Conservation (phyloP, 116 monocot species). For the Posidonia oceanica region DNA sequence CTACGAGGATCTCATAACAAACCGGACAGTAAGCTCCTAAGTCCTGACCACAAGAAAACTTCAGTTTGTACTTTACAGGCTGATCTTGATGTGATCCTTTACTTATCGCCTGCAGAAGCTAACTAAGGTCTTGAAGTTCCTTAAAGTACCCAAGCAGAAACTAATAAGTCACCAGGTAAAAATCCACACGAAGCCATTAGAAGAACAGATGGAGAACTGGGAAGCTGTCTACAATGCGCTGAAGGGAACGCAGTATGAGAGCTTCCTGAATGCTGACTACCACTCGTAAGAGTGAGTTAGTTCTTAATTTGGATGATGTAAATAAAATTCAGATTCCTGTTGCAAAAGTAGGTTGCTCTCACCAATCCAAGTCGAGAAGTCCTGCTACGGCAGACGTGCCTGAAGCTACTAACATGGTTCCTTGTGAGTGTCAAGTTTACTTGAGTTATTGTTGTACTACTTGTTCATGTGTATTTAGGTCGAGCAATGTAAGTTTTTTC, state of each 20-base stretch:
- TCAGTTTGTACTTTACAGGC: not conserved
- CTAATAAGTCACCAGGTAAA: slow-evolving; percentile 42
- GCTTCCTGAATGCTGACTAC: slow-evolving; percentile 19
- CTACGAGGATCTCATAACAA: slow-evolving; percentile 66
- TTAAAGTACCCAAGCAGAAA: slow-evolving; percentile 24
- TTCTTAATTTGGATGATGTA: slow-evolving; percentile 4
- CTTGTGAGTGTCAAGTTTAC: not conserved
- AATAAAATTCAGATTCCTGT: not conserved
- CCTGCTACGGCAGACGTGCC: too few species aligned
- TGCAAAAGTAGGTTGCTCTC: not conserved
- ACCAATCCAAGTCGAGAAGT: not conserved
- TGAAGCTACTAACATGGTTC: not conserved
- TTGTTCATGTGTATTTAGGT: not conserved
- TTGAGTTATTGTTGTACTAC: not conserved
- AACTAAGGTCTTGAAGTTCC: slow-evolving; percentile 33
- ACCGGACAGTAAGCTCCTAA: slow-evolving; percentile 31
- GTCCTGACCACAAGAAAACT: not conserved
- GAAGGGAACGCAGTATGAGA: slow-evolving; percentile 29
- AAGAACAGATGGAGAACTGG: slow-evolving; percentile 38
- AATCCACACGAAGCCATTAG: slow-evolving; percentile 47
- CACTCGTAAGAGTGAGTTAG: not conserved
- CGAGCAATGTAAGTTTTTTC: not conserved
- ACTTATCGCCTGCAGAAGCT: slow-evolving; percentile 22
- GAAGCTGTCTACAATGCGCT: slow-evolving; percentile 19
- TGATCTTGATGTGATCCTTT: not conserved